These are phyloP conservation scores for Coemansia sp. DNA, from an alignment of 192 early-diverging fungal species.

Conservation along the genomic window DNA sequence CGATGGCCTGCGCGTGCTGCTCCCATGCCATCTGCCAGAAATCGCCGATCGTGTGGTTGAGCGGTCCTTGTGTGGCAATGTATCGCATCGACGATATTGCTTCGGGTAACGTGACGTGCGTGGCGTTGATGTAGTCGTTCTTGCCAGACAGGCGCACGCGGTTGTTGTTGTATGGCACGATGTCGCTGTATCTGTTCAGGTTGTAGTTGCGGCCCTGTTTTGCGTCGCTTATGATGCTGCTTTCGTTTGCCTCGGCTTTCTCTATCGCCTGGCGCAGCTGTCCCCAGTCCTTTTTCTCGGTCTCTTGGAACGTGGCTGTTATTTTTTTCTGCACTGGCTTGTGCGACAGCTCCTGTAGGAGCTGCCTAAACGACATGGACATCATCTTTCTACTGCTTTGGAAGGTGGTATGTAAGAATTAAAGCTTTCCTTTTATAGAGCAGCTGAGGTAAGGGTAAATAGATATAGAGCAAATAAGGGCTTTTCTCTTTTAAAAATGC, in stretches of 20 bases:
- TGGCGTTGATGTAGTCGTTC: conserved; percentile 83
- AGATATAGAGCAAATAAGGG: too few species aligned
- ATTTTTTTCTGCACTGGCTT: conserved; percentile 25
- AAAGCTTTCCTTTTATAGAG: too few species aligned
- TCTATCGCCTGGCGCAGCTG: conserved; percentile 29
- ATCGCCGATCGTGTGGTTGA: conserved; percentile 66
- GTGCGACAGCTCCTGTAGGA: conserved; percentile 31
- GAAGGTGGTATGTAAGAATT: not conserved
- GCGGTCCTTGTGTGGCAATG: conserved; percentile 87
- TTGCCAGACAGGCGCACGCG: conserved; percentile 59
- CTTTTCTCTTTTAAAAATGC: too few species aligned
- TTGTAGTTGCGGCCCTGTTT: conserved; percentile 44
- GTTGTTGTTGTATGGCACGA: conserved; percentile 80
- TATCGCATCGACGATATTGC: conserved; percentile 53
- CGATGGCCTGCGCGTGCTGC: conserved; percentile 66
- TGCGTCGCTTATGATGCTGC: conserved; percentile 21
- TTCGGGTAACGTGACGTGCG: conserved; percentile 56
- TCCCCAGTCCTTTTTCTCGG: conserved; percentile 18
- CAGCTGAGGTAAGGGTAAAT: too few species aligned
- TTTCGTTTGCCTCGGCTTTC: not conserved
- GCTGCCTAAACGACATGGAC: conserved; percentile 33
- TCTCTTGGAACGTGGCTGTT: conserved; percentile 14
- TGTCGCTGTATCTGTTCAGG: conserved; percentile 81
- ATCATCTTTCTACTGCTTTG: conserved; percentile 11
- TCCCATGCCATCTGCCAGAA: conserved; percentile 93